Percentiles rank a stretch among this genome's conserved stretches.
These are phyloP conservation scores for Paecilomyces sp. DNA, from an alignment of 2,329 filamentous ascomycete genomes.

Conservation along the genomic window DNA sequence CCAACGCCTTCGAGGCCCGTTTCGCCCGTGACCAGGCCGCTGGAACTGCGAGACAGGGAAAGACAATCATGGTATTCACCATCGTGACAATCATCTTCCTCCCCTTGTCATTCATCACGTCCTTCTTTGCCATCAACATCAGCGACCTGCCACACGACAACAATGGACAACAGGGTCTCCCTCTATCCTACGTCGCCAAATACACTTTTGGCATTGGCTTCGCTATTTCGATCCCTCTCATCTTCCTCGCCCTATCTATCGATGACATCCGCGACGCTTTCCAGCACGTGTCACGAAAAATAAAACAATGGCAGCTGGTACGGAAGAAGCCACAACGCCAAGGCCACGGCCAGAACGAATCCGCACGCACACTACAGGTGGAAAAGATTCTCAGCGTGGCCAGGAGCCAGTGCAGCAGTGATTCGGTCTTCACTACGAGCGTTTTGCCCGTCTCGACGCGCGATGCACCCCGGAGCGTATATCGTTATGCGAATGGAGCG, in stretches of 20 bases:
- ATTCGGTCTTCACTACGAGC: constrained; percentile 16
- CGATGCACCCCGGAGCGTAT: constrained; percentile 8
- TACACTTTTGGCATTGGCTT: constrained; percentile 52
- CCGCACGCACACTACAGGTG: constrained; percentile 11
- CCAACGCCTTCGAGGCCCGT: constrained; percentile 59
- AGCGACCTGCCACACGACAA: constrained; percentile 37
- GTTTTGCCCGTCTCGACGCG: constrained; percentile 20
- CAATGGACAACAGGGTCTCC: constrained; percentile 28
- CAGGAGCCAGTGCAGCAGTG: constrained; percentile 15
- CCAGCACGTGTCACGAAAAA: constrained; percentile 14
- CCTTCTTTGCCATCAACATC: constrained; percentile 51
- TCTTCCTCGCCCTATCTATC: constrained; percentile 39
- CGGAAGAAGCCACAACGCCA: not conserved
- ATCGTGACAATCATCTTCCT: constrained; percentile 54
- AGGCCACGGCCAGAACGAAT: not conserved
- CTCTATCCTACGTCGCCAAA: constrained; percentile 45
- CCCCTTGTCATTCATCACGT: constrained; percentile 49
- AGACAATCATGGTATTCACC: constrained; percentile 54
- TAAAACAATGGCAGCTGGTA: constrained; percentile 15
- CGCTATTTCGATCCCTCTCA: constrained; percentile 45
- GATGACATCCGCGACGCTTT: constrained; percentile 34
- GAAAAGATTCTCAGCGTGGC: constrained; percentile 19
- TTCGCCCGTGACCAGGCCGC: constrained; percentile 53
- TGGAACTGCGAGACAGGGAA: constrained; percentile 51
- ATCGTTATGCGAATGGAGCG: not conserved